Evolutionary conservation across 176 grass and related monocot species (phyloP).

Genomic region (maize (Zea mays)): Zm-B73-REFERENCE-NAM-5.0 NC_050099.1:6817001-6817500

Average conservation of each 20-base stretch:
- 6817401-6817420: slow-evolving; percentile 1
- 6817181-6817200: slow-evolving; percentile 31
- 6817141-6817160: slow-evolving; percentile 82
- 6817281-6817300: slow-evolving; percentile 88
- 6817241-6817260: slow-evolving; percentile 28
- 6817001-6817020: slow-evolving; percentile 42
- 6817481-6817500: slow-evolving; percentile 75
- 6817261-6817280: slow-evolving; percentile 71
- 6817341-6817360: slow-evolving; percentile 68
- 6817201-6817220: not conserved
- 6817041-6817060: slow-evolving; percentile 90
- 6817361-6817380: not conserved
- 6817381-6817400: slow-evolving; percentile 10
- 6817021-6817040: slow-evolving; percentile 74
- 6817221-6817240: not conserved
- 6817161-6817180: slow-evolving; percentile 92
- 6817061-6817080: slow-evolving; percentile 85
- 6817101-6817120: slow-evolving; percentile 78
- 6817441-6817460: slow-evolving; percentile 89
- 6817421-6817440: slow-evolving; percentile 44
- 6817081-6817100: slow-evolving; percentile 87
- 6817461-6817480: slow-evolving; percentile 91
- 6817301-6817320: slow-evolving; percentile 87
- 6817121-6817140: slow-evolving; percentile 89
- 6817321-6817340: slow-evolving; percentile 87